phyloP scores from a whole-genome alignment of 495 filamentous ascomycete species.

The Neurospora sp. region DNA sequence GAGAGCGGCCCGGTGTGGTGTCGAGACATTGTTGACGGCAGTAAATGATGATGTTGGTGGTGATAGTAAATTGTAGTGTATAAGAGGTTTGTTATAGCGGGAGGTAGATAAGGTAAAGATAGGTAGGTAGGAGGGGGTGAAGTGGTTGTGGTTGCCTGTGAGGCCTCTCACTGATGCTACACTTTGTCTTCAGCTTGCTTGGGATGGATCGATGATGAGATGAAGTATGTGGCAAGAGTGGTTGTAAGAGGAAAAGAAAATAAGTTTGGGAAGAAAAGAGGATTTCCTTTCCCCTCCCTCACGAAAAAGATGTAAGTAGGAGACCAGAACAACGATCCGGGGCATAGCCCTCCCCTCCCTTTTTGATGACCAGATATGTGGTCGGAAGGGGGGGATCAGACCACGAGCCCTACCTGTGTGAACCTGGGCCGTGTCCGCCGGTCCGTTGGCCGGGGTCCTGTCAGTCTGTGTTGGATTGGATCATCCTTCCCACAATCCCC shows the following conservation, averaged over 20 bases:
- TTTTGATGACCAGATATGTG: not conserved
- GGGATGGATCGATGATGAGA: not conserved
- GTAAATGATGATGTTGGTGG: not conserved
- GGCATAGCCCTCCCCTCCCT: not conserved
- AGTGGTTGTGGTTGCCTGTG: not conserved
- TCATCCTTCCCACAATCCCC: not conserved
- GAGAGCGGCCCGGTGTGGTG: not conserved
- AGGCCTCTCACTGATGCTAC: not conserved
- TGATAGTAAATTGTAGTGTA: not conserved
- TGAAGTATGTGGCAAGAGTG: not conserved
- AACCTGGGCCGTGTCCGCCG: not conserved
- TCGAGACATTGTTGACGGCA: not conserved
- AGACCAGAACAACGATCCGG: not conserved
- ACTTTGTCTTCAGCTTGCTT: not conserved
- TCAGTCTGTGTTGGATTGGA: not conserved
- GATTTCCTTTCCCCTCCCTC: not conserved
- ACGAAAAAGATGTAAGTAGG: not conserved
- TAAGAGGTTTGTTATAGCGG: not conserved
- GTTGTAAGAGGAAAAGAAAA: not conserved
- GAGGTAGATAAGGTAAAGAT: not conserved
- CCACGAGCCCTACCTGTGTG: not conserved
- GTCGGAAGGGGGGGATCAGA: not conserved
- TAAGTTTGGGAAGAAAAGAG: not conserved
- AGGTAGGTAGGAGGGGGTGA: not conserved
- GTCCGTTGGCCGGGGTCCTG: not conserved